Percentiles rank a stretch among this genome's conserved stretches.
Evolutionary conservation across 176 grass and related monocot genomes (phyloP).

Genomic region (Cenchrus fungigraminus): DNA sequence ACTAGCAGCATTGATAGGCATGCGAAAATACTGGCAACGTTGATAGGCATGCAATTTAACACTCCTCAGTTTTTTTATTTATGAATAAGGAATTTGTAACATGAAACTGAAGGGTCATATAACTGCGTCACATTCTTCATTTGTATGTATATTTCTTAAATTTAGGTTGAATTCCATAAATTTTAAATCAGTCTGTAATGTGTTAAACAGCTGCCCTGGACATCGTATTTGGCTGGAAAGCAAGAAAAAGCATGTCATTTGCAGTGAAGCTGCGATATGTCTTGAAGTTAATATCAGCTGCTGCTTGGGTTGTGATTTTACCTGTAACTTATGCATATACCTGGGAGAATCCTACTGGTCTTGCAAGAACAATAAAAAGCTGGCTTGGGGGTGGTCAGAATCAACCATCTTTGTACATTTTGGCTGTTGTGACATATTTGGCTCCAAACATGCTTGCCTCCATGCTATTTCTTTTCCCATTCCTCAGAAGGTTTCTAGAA

Average conservation of each 20-base stretch:
- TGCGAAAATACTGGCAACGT: neutral
- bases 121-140: neutral
- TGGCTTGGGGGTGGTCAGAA: conserved; percentile 93
- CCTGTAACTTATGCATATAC: conserved; percentile 95
- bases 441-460: conserved; percentile 89
- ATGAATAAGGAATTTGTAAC: neutral
- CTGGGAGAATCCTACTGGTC: conserved; percentile 71
- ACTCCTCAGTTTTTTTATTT: neutral
- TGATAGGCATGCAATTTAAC: neutral
- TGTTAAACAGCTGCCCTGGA: conserved; percentile 72
- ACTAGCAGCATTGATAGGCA: neutral
- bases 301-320: conserved; percentile 93
- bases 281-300: conserved; percentile 80
- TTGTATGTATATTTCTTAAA: conserved; percentile 6
- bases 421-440: conserved; percentile 91
- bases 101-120: conserved; percentile 3
- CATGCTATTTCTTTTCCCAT: conserved; percentile 91
- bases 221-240: conserved; percentile 95
- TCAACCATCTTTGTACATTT: conserved; percentile 84
- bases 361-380: conserved; percentile 82
- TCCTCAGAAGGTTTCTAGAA: conserved; percentile 81
- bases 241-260: conserved; percentile 94
- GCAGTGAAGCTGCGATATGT: conserved; percentile 90
- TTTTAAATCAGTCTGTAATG: neutral
- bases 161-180: neutral